phyloP scores from a whole-genome alignment of 352 stramenopile species.

The Globisporangium alternatum region DNA sequence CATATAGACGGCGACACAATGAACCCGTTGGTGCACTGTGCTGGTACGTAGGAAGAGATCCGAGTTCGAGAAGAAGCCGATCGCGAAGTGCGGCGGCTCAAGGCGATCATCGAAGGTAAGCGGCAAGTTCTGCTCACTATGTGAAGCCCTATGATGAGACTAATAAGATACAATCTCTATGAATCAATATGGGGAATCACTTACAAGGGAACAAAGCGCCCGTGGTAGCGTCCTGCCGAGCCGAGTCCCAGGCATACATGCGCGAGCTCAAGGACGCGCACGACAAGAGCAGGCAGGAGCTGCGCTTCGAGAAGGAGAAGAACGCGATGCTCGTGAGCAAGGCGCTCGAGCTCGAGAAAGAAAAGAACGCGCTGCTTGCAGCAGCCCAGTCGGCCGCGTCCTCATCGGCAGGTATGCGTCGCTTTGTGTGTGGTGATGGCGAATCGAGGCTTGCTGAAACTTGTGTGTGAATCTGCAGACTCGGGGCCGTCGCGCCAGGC shows the following conservation, averaged over 20 bases:
- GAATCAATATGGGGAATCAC: background rate
- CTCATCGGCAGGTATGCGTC: background rate
- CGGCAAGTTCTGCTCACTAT: background rate
- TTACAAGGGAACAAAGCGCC: slow-evolving; percentile 39
- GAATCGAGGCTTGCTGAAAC: background rate
- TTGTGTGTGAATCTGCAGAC: background rate
- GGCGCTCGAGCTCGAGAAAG: slow-evolving; percentile 63
- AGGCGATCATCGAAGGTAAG: slow-evolving; percentile 53
- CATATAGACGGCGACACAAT: no score
- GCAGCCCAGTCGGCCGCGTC: slow-evolving; percentile 1
- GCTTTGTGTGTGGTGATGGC: background rate
- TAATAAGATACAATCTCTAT: background rate
- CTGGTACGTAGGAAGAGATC: slow-evolving; percentile 55
- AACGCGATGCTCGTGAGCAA: slow-evolving; percentile 69
- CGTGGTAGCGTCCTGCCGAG: slow-evolving; percentile 48
- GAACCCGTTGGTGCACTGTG: background rate
- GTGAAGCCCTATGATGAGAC: background rate
- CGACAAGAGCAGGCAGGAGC: slow-evolving; percentile 50
- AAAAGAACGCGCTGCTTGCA: slow-evolving; percentile 57
- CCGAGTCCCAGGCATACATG: slow-evolving; percentile 62
- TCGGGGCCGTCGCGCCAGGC: slow-evolving; percentile 18
- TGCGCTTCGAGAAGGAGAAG: slow-evolving; percentile 75
- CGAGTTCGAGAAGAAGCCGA: slow-evolving; percentile 70
- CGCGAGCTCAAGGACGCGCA: slow-evolving; percentile 63
- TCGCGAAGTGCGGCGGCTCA: slow-evolving; percentile 65